Evolutionary conservation across 23 red algal genomes (phyloP).

Genomic region (Gracilaria vermiculophylla): DNA sequence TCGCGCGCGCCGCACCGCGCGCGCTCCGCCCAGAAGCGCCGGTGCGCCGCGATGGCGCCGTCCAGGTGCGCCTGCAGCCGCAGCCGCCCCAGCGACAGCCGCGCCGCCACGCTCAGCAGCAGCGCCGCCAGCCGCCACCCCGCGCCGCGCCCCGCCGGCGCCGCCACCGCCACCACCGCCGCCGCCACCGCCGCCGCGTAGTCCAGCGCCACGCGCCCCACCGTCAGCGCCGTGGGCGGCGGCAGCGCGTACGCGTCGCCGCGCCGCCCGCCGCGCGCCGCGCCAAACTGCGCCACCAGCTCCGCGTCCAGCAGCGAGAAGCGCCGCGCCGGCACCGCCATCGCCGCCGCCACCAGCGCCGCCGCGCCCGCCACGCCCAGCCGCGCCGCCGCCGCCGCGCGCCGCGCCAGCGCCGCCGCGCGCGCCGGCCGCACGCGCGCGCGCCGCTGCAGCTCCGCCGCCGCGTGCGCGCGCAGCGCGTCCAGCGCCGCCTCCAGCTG

Average conservation of each 20-base stretch:
- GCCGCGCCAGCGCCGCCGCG: conserved; percentile 1
- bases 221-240: conserved; percentile 1
- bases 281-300: background rate
- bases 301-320: conserved; percentile 50
- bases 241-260: conserved; percentile 36
- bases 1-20: background rate
- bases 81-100: background rate
- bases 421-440: background rate
- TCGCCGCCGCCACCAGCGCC: conserved; percentile 4
- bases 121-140: conserved; percentile 17
- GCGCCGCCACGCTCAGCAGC: background rate
- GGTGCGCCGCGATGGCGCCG: conserved; percentile 47
- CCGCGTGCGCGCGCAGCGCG: background rate
- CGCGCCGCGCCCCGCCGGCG: background rate
- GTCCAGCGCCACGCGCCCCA: conserved; percentile 30
- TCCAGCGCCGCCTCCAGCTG: conserved; percentile 7
- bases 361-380: conserved; percentile 30
- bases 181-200: background rate
- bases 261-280: background rate
- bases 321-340: conserved; percentile 41
- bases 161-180: background rate
- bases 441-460: background rate
- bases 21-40: conserved; percentile 43
- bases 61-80: conserved; percentile 57
- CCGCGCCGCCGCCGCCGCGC: background rate